phyloP scores from a whole-genome alignment of 2,329 filamentous ascomycete species.

The Alternaria consortialis region DNA sequence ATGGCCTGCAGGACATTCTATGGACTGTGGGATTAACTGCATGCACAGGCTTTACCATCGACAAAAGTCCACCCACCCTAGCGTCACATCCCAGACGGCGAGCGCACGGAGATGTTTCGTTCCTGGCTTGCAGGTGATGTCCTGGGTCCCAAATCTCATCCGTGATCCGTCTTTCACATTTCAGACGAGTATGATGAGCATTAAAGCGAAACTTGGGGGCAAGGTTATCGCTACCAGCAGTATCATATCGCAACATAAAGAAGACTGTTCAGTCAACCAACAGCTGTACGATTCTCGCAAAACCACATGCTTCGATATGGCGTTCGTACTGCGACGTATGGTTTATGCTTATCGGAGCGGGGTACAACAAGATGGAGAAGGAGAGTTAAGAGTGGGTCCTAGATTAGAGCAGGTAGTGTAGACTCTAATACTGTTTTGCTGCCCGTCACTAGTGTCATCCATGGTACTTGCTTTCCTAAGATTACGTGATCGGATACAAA shows the following conservation, averaged over 20 bases:
- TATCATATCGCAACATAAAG: background rate
- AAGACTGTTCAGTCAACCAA: too few species aligned
- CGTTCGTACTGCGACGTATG: background rate
- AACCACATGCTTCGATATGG: background rate
- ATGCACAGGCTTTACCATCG: background rate
- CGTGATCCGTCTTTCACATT: background rate
- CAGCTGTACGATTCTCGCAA: too few species aligned
- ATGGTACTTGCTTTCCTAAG: background rate
- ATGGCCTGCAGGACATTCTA: background rate
- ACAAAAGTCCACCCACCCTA: too few species aligned
- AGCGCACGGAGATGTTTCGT: background rate
- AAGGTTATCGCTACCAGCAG: background rate
- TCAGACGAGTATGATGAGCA: background rate
- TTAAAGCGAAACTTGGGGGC: background rate
- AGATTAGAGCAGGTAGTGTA: background rate
- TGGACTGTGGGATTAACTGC: background rate
- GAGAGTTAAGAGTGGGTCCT: background rate
- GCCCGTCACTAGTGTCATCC: background rate
- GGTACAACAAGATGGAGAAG: background rate
- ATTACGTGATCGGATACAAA: constrained; percentile 2
- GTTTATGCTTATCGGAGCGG: background rate
- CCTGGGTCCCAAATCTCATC: background rate
- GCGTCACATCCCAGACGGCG: too few species aligned
- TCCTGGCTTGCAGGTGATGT: background rate
- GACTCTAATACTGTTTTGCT: background rate